Base-by-base conservation (phyloP, 176 grass and related monocot genomes). In the Eleusine coracana region DNA sequence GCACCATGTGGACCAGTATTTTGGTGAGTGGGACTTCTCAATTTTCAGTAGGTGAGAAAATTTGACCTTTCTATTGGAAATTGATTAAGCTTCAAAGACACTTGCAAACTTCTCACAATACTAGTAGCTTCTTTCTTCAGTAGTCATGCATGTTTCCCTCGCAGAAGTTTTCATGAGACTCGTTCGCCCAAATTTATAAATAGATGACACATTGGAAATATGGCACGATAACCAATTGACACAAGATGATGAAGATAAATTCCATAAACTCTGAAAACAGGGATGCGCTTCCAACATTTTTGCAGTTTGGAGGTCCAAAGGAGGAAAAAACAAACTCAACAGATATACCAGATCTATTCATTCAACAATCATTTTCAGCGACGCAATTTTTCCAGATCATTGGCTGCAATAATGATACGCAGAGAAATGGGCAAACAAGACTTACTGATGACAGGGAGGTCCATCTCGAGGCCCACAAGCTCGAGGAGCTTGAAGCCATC, bases 401-500 rank as follows among this genome's bases (percentile, higher is more conserved):
- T 21, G 70, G 17, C 0, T 4, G 71, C 61, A 83, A 67, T 45
- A 68, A 86, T 64, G 21, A 63, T 31, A 60, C 5, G 66, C 70
- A 48, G 1, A 36, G 15, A 28, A 60, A 28, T 34, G 40, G 69
- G 62, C 11, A 66, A 50, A 41, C 49, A 29, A 27, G 48, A 46
- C 92, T 90, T 88, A 98, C 96, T 98, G 31, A 95, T 95, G 79
- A 98, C 96, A 0, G 96, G 96, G 49, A 98, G 90, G 84, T 95
- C 96, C 86, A 95, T 88, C 91, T 98, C 92, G 21, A 91, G 96
- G 66, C 92, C 92, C 5, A 92, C 88, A 9, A 93, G 84, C 71
- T 98, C 91, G 14, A 98, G 88, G 82, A 98, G 90, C 74, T 93
- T 87, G 84, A 98, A 98, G 9, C 96, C 96, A 79, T 98, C 92